Evolutionary conservation across 2,329 filamentous ascomycete species (phyloP), one percentile per base, ranked within the genome.

Genomic region (Aspergillus bombycis): DNA sequence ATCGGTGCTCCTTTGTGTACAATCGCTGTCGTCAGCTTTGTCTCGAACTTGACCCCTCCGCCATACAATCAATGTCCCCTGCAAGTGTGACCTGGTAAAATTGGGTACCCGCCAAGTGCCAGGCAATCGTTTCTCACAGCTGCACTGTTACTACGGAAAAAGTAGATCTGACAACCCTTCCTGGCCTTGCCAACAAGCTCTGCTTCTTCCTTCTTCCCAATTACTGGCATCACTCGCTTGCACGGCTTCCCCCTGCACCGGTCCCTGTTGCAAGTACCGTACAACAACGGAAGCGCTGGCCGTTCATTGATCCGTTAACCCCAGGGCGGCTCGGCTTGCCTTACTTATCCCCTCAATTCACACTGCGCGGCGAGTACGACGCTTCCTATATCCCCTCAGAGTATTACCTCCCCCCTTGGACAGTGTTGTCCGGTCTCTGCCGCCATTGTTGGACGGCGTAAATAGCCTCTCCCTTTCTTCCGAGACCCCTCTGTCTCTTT

Each of bases 51-150:
- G 12, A 32, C 46, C 52, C 28, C 30, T 16, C 52, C 52, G 52
- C 52, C 52, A 36, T 54, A 54, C 52, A 55, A 52, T 56, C 57
- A 16, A 50, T 61, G 52, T 61, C 54, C 52, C 61, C 64, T 63
- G 62, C 63, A 66, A 63, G 66, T 61, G 65, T 65, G 62, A 65
- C 61, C 62, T 63, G 63, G 62, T 58, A 58, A 61, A 61, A 62
- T 68, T 65, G 62, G 61, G 60, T 69, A 67, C 65, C 63, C 64
- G 61, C 65, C 43, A 46, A 28, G 45, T 41, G 48, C 48, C 67
- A 56, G 58, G 58, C 52, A 41, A 43, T 36, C 34, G 48, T 38
- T 50, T 54, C 58, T 41, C 32, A 23, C 48, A 28, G 36, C 52
- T 11, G 28, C 38, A 48, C 60, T 57, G 34, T 56, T 28, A 30